Conservation (phyloP, 2,329 filamentous ascomycete genomes). For the Hymenoscyphus fraxineus region DNA sequence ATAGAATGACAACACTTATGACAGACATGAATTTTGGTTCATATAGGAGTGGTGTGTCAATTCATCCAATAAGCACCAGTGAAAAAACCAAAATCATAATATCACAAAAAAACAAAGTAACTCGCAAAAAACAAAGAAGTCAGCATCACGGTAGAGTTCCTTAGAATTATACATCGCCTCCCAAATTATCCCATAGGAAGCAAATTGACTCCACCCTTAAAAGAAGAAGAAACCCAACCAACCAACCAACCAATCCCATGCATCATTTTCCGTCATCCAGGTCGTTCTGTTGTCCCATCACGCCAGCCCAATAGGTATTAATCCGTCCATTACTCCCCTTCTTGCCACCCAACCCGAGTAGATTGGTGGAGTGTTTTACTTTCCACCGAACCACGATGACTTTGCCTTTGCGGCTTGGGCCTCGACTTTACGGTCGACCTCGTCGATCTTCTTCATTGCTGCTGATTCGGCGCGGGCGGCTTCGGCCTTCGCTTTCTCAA, state of each 20-base stretch:
- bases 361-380: constrained; percentile 37
- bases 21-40: neutral
- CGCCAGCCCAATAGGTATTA: neutral
- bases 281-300: neutral
- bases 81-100: neutral
- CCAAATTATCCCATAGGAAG: neutral
- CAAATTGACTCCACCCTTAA: neutral
- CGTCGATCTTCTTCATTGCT: constrained; percentile 73
- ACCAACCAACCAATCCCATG: neutral
- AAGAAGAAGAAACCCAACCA: neutral
- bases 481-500: constrained; percentile 61
- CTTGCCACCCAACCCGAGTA: no score
- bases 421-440: constrained; percentile 79
- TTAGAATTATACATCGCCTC: constrained; percentile 1
- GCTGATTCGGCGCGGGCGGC: constrained; percentile 57
- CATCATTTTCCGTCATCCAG: neutral
- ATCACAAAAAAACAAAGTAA: no score
- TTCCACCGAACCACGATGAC: constrained; percentile 80
- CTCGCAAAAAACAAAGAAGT: neutral
- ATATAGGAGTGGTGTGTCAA: neutral
- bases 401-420: constrained; percentile 77
- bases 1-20: neutral
- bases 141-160: neutral
- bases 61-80: neutral
- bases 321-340: neutral